A percentile compares a stretch with the other conserved stretches of the same genome.
Conservation (phyloP, 805 yeast genomes). For the Torulaspora indica region DNA sequence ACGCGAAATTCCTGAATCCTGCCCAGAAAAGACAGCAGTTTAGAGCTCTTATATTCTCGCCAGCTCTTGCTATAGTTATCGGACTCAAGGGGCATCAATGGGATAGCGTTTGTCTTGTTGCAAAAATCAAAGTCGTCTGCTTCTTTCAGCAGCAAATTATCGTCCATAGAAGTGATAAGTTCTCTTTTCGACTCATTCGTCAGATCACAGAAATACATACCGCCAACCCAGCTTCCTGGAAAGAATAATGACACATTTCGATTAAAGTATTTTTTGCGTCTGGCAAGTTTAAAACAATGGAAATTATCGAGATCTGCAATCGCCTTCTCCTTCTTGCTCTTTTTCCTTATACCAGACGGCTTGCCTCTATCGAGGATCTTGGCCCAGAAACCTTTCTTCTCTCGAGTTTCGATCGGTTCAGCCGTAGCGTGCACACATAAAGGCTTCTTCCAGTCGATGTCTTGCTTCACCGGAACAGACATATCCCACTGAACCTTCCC, state of each 20-base stretch:
- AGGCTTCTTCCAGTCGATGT: constrained; percentile 48
- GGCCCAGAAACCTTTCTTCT: background rate
- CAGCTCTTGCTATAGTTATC: constrained; percentile 49
- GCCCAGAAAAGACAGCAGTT: constrained; percentile 14
- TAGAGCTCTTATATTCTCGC: constrained; percentile 36
- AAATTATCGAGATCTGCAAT: constrained; percentile 21
- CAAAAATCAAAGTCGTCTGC: constrained; percentile 29
- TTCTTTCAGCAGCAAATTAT: constrained; percentile 7
- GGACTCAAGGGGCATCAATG: constrained; percentile 56
- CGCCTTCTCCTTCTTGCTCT: constrained; percentile 13
- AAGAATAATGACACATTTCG: constrained; percentile 44
- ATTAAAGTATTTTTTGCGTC: constrained; percentile 50
- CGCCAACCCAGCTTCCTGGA: constrained; percentile 62
- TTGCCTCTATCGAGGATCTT: background rate
- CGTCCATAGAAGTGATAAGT: constrained; percentile 20
- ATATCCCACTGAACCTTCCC: constrained; percentile 48
- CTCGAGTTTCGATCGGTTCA: background rate
- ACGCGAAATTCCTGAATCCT: constrained; percentile 23
- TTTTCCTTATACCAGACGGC: background rate
- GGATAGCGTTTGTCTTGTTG: constrained; percentile 36
- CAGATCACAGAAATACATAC: constrained; percentile 49
- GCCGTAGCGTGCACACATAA: constrained; percentile 37
- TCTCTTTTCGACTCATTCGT: constrained; percentile 29
- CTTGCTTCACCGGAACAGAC: constrained; percentile 35
- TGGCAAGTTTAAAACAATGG: constrained; percentile 54